Evolutionary conservation across 2,329 filamentous ascomycete species (phyloP), one percentile per base, ranked within the genome.

Genomic region (Pseudopithomyces maydicus): DNA sequence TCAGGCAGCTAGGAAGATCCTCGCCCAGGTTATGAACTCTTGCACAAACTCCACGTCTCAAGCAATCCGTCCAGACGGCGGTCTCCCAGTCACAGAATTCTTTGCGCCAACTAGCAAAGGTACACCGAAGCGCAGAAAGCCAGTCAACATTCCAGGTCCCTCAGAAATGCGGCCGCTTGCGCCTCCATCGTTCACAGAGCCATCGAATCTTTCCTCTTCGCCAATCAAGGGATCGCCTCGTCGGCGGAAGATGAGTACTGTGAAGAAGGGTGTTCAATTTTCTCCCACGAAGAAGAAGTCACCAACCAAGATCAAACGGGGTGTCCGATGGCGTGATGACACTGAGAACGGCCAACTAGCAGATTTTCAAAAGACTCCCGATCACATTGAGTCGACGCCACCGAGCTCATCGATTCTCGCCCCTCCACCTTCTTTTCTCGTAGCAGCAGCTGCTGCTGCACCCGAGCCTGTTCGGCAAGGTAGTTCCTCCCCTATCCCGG

Each of bases 321-420:
- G 84, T 44, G 94, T 99, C 6, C 86, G 94, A 62, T 99, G 95
- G 95, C 88, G 91, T 56, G 92, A 96, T 68, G 95, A 98, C 67
- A 91, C 89, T 2, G 90, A 96, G 70, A 87, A 94, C 50, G 93
- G 92, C 22, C 88, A 89, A 0, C 80, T 98, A 54, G 92, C 90
- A 11, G 95, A 98, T 72, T 97, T 94, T 72, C 91, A 94, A 70
- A 91, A 92, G 77, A 97, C 94, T 2, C 94, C 95, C 1, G 85
- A 92, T 74, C 90, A 88, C 70, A 75, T 84, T 8, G 80, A 85
- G 15, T 81, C 81, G 2, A 84, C 85, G 0, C 85, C 87, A 6
- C 84, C 87, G 48, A 75, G 60, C 22, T 85, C 84, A 15, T 82
- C 84, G 26, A 74, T 81, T 39, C 83, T 86, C 44, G 70, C 77